Conservation (phyloP, 176 grass and related monocot species). For the Urochloa ruziziensis region DNA sequence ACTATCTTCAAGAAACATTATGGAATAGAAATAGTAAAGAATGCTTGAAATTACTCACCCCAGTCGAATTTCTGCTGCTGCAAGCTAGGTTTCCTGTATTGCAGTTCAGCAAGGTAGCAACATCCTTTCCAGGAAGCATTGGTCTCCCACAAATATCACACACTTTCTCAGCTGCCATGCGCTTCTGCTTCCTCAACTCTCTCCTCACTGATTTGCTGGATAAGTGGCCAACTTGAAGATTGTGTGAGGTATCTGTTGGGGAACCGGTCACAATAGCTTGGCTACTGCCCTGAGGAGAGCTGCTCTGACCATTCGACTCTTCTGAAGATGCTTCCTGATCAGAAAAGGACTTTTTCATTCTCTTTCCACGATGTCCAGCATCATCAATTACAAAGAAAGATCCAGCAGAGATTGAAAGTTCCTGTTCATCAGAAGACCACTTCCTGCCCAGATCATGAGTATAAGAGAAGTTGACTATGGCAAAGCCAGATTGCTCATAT, state of each 20-base stretch:
- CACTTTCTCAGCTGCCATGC: conserved; percentile 74
- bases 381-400: conserved; percentile 92
- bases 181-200: conserved; percentile 87
- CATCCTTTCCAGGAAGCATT: conserved; percentile 91
- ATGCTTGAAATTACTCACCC: conserved; percentile 58
- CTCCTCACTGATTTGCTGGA: conserved; percentile 67
- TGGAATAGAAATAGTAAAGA: not conserved
- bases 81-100: conserved; percentile 82
- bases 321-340: conserved; percentile 79
- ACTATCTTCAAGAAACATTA: not conserved
- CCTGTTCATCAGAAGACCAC: conserved; percentile 63
- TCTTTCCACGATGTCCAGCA: conserved; percentile 58
- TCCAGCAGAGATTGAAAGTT: conserved; percentile 50
- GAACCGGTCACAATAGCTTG: conserved; percentile 36
- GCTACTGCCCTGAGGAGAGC: conserved; percentile 24
- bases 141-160: conserved; percentile 95
- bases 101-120: conserved; percentile 79
- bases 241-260: conserved; percentile 18
- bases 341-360: conserved; percentile 90
- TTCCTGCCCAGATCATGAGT: conserved; percentile 84
- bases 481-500: conserved; percentile 64
- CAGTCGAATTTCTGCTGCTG: conserved; percentile 88
- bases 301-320: conserved; percentile 50
- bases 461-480: conserved; percentile 84
- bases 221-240: conserved; percentile 50